Base-by-base conservation (phyloP, 805 yeast species). In the Starmerella cellae region DNA sequence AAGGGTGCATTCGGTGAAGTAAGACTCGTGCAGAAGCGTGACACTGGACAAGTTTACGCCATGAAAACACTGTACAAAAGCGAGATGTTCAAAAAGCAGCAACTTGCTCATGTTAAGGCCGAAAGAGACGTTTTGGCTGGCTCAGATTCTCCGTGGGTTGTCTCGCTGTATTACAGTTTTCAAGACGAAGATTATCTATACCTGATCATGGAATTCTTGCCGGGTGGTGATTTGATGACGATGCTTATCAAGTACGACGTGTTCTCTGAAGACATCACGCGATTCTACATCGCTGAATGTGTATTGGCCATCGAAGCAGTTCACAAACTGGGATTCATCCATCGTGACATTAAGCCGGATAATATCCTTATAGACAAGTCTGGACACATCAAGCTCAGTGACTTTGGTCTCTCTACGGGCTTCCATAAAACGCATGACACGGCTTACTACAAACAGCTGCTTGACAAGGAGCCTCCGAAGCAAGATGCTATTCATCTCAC, bases 1-100 rank as follows among this genome's bases (percentile, higher is more conserved):
- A 91, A 91, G 60, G 98, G 98, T 49, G 95, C 98, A 0, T 91
- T 91, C 65, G 98, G 98, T 48, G 96, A 85, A 58, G 98, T 91
- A 28, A 73, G 96, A 48, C 67, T 91, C 41, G 97, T 91, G 13
- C 96, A 91, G 58, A 88, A 87, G 67, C 70, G 68, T 41, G 98
- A 91, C 61, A 80, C 91, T 1, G 94, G 95, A 41, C 79, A 82
- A 62, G 87, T 82, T 28, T 85, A 77, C 65, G 95, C 94, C 38
- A 91, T 83, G 98, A 85, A 85, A 63, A 87, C 95, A 3, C 71
- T 80, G 55, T 70, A 79, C 58, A 91, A 83, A 62, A 72, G 81
- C 39, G 98, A 91, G 62, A 85, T 91, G 93, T 85, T 81, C 63
- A 82, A 83, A 56, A 85, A 83, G 57, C 97, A 88, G 54, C 95